Base-by-base conservation (phyloP, 805 yeast species). In the Blastobotrys americana region DNA sequence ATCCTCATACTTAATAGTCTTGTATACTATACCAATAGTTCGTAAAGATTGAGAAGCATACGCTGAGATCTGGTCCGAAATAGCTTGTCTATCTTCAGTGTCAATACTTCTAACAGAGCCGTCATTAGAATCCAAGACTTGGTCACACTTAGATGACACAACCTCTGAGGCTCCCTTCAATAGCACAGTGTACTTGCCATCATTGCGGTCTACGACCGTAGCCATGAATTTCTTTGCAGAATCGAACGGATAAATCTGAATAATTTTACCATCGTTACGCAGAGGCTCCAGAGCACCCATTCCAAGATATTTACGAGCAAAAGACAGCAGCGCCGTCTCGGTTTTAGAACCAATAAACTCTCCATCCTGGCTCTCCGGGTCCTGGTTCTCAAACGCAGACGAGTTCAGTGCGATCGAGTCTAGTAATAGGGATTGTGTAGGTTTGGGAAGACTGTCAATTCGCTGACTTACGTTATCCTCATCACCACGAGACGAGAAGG, bases 91-190 rank as follows among this genome's bases (percentile, higher is more conserved):
- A 65, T 64, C 55, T 61, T 50, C 54, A 52, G 48, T 46, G 13
- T 53, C 44, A 34, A 46, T 27, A 13, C 36, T 31, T 2, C 39
- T 20, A 5, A 51, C 41, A 9, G 19, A 19, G 5, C 38, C 45
- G 18, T 35, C 27, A 16, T 39, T 44, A 23, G 50, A 39, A 39
- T 50, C 54, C 35, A 56, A 40, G n/a, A 55, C 47, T 3, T 33
- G 16, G 6, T 75, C 65, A 60, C 95, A 83, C 54, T 74, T 68
- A 18, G 72, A 70, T 51, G 84, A 72, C 10, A 93, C 74, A 48
- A 93, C 76, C 65, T 93, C 99, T 1, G 97, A 89, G 1, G 98
- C 98, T 51, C 99, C 98, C 67, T 93, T 93, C 46, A 85, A 68
- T 51, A 75, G 81, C 43, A 87, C 67, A 45, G 93, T 73, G 60